Base-by-base conservation (phyloP, 2,329 filamentous ascomycete species). In the Ophiostoma novo-ulmi region DNA sequence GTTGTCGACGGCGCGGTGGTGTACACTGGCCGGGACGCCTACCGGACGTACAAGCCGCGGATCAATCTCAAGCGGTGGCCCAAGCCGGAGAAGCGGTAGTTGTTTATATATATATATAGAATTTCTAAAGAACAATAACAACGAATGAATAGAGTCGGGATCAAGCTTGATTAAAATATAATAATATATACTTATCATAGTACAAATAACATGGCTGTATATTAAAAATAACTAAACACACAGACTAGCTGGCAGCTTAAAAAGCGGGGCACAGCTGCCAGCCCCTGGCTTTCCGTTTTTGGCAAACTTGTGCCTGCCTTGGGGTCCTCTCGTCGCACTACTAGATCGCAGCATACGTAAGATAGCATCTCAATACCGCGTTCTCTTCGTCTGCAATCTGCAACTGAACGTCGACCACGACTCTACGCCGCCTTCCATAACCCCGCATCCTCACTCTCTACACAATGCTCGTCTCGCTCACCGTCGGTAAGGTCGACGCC, bases 401-500 rank as follows among this genome's bases (percentile, higher is more conserved):
- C 61, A 58, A 58, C 38, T 61, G 22, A 52, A 61, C 44, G 17
- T 20, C 44, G 44, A 48, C 44, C 17, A 48, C 31, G 31, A 31
- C 44, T 17, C 14, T 48, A 48, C n/a, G n/a, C 1, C 52, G 10
- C 52, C 4, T 26, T 7, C 8, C 52, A 5, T 14, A 26, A 58
- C 22, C 10, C 3, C 39, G 11, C n/a, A 58, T 5, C 52, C 20
- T 6, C 11, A 17, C 5, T 6, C 58, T 35, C 58, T 20, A 35
- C 76, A 85, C 79, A 68, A 98, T 99, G 95, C 87, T 98, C 78
- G 92, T 99, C 82, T 98, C 95, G 75, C 87, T 99, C 79, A 98
- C 94, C 68, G 95, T 99, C 81, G 95, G 95, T 85, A 99, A 99
- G 84, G 95, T 99, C 82, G 95, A 99, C 82, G 95, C 95, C 77